A percentile compares a stretch with the other conserved stretches of the same genome.
Evolutionary conservation across 2,329 filamentous ascomycete genomes (phyloP).

Genomic region (Colletotrichum graminicola): DNA sequence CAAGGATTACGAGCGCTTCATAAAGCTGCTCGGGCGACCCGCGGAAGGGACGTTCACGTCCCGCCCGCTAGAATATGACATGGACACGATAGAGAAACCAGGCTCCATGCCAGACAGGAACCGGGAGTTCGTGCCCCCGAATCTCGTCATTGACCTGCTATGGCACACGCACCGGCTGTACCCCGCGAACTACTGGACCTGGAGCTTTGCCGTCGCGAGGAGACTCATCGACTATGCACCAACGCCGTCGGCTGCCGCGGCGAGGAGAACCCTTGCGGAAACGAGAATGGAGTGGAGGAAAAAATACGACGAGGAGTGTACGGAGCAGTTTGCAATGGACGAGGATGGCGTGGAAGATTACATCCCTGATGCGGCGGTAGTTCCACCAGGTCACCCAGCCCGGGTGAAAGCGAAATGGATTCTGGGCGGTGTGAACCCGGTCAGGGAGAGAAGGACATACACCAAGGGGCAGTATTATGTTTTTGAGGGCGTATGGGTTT

Average conservation of each 20-base stretch:
- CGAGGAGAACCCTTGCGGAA: background rate
- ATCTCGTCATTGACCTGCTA: conserved; percentile 30
- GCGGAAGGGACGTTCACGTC: background rate
- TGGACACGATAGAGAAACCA: conserved; percentile 6
- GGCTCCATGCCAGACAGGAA: background rate
- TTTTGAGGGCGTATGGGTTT: conserved; percentile 12
- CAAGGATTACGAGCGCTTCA: conserved; percentile 34
- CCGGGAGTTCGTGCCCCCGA: conserved; percentile 28
- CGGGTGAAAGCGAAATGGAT: conserved; percentile 8
- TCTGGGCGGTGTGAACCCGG: conserved; percentile 26
- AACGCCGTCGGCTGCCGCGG: background rate
- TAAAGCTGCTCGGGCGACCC: conserved; percentile 22
- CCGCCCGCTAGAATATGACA: conserved; percentile 9
- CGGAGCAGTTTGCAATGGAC: conserved; percentile 9
- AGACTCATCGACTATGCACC: conserved; percentile 33
- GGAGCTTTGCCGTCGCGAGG: conserved; percentile 22
- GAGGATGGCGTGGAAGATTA: conserved; percentile 15
- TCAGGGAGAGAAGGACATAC: conserved; percentile 4
- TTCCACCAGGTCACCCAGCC: conserved; percentile 22
- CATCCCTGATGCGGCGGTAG: conserved; percentile 25
- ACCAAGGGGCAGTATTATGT: conserved; percentile 19
- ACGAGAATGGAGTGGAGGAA: conserved; percentile 31
- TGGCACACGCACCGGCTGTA: conserved; percentile 41
- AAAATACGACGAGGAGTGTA: background rate
- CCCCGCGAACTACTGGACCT: conserved; percentile 38